phyloP scores from a whole-genome alignment of 495 filamentous ascomycete species.

The Penicillium bovifimosum region DNA sequence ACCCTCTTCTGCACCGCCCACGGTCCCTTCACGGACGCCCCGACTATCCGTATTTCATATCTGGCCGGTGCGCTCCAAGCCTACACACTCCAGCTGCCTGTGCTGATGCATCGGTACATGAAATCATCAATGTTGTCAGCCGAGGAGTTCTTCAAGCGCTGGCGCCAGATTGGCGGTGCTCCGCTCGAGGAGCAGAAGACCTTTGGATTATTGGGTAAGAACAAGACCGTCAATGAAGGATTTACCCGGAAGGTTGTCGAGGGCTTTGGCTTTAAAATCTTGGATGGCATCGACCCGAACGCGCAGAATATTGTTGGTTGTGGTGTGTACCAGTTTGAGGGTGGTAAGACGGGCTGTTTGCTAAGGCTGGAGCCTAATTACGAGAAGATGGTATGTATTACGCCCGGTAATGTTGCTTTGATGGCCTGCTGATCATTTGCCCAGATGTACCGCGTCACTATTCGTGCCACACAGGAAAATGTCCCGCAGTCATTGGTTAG shows the following conservation, averaged over 20 bases:
- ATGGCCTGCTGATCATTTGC: slow-evolving; percentile 6
- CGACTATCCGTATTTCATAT: slow-evolving; percentile 91
- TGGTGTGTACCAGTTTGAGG: slow-evolving; percentile 77
- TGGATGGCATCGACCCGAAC: slow-evolving; percentile 85
- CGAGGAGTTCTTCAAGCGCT: slow-evolving; percentile 97
- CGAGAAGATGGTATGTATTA: slow-evolving; percentile 63
- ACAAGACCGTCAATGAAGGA: slow-evolving; percentile 43
- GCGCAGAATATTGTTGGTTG: slow-evolving; percentile 89
- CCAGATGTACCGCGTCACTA: slow-evolving; percentile 92
- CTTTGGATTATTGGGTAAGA: slow-evolving; percentile 56
- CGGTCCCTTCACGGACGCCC: slow-evolving; percentile 72
- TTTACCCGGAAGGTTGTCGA: slow-evolving; percentile 65
- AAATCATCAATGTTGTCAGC: slow-evolving; percentile 73
- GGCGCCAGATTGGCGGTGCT: slow-evolving; percentile 92
- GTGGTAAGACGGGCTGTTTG: slow-evolving; percentile 90
- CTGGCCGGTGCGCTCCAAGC: slow-evolving; percentile 91
- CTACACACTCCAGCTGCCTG: slow-evolving; percentile 82
- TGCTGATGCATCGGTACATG: slow-evolving; percentile 93
- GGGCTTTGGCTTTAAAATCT: slow-evolving; percentile 81
- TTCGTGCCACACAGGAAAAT: slow-evolving; percentile 86
- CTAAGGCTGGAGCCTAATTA: slow-evolving; percentile 94
- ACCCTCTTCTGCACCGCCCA: slow-evolving; percentile 90
- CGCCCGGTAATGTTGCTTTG: background rate
- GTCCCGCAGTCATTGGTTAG: slow-evolving; percentile 77
- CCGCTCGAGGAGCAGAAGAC: slow-evolving; percentile 83